Base-by-base conservation (phyloP, 371 early-diverging fungal genomes). In the Mortierella sp. region DNA sequence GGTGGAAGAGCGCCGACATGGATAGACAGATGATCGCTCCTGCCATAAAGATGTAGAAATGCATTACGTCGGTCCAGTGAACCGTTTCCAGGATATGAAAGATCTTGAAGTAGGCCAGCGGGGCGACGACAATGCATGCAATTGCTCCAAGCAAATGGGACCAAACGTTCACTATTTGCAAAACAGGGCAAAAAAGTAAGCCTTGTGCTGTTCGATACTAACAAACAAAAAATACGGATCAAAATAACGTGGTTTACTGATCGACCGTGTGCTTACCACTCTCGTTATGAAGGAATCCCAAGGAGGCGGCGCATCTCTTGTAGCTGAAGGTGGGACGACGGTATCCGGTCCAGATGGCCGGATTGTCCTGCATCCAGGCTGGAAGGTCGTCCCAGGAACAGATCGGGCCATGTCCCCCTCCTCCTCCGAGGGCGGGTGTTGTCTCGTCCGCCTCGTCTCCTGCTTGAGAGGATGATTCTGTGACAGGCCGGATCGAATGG, bases 211-310 rank as follows among this genome's bases (percentile, higher is more conserved):
- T 16, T 50, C 21, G 6, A 31, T 53, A 26, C 19, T 70, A 37
- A 24, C 11, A 44, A 55, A 76, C 26, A 67, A 53, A 64, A 48
- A 72, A n/a, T 31, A 10, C 24, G 40, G 67, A 67, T 24, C 37
- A 64, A 37, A 64, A 37, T 24, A 37, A 37, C 9, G 67, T 24
- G 24, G 37, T 37, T 11, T 40, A 3, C 21, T 5, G 37, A 37
- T 37, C 24, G 1, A 21, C 9, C 10, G 8, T 37, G 1, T 37
- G 67, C 83, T 82, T 90, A 90, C 95, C 95, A 69, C 92, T 94
- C 86, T 98, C 98, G 88, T 98, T 98, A 88, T 98, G 98, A 40
- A 96, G 76, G 88, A 95, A 97, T 40, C 92, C 89, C 77, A 96
- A 83, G n/a, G 96, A 95, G 54, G 90, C 86, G 11, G 94, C 50